phyloP scores from a whole-genome alignment of 2,329 filamentous ascomycete species.

The Xylaria sp. region DNA sequence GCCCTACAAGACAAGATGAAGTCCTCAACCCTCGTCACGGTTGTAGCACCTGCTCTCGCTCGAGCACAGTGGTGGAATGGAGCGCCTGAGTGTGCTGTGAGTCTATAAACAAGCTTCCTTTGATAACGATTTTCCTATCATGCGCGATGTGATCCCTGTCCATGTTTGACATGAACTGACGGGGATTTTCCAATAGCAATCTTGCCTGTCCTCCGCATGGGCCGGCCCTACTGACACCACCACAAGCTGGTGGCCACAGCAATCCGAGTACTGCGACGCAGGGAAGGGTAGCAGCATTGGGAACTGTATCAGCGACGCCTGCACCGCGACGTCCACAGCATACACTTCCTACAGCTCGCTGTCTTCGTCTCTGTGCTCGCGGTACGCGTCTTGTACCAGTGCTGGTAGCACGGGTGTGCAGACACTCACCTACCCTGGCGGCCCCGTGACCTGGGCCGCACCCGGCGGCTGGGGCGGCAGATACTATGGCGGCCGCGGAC shows the following conservation, averaged over 20 bases:
- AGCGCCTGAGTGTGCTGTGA: constrained; percentile 56
- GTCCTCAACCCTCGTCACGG: constrained; percentile 42
- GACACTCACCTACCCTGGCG: constrained; percentile 52
- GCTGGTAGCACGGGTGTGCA: constrained; percentile 54
- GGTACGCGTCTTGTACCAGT: constrained; percentile 53
- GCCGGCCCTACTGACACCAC: constrained; percentile 42
- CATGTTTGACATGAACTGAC: constrained; percentile 20
- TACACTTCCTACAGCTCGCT: constrained; percentile 50
- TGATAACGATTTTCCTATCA: background rate
- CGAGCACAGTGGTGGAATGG: constrained; percentile 54
- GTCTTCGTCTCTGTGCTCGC: constrained; percentile 55
- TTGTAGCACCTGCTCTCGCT: constrained; percentile 45
- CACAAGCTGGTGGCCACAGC: constrained; percentile 48
- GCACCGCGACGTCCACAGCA: constrained; percentile 43
- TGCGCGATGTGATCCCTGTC: background rate
- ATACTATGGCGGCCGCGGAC: constrained; percentile 29
- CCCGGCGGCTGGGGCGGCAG: constrained; percentile 48
- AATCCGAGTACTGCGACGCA: constrained; percentile 48
- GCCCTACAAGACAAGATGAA: constrained; percentile 48
- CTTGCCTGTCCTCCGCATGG: constrained; percentile 56
- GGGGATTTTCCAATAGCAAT: constrained; percentile 49
- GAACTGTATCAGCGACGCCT: constrained; percentile 47
- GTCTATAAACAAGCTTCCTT: constrained; percentile 37
- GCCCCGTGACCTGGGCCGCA: constrained; percentile 50
- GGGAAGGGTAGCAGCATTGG: constrained; percentile 44